Evolutionary conservation across 2,329 filamentous ascomycete genomes (phyloP), one percentile per base, ranked within the genome.

Genomic region (Graphiopsis chlorocephala): DNA sequence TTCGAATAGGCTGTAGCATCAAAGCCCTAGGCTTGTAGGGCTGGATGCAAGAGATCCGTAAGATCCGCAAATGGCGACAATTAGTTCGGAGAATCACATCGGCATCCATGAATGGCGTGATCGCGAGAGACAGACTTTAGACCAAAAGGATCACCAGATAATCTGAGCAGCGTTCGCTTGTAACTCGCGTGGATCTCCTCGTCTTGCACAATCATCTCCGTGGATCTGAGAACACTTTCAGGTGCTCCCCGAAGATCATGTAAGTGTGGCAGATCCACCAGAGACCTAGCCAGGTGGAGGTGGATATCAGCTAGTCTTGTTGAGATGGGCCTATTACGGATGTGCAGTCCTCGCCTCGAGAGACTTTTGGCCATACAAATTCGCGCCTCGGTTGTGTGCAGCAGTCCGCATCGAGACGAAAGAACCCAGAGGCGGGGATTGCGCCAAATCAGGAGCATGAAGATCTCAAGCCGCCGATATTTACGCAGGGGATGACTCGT

Each of bases 51-150:
- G n/a, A 45, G n/a, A 11, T 12, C n/a, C n/a, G 23, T 8, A 45
- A 45, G n/a, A 11, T 12, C n/a, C n/a, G 23, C n/a, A 45, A 10
- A 45, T 20, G 38, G n/a, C n/a, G n/a, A 20, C 3, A 20, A 45
- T 7, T n/a, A 20, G 8, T 23, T 7, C n/a, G 38, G 2, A 20
- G 12, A 7, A 20, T 1, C 8, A 45, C 8, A 4, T 20, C 10
- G 8, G 17, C 8, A 4, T 11, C 10, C 38, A 45, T 45, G 38
- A 45, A 45, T 10, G 8, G 23, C 2, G 4, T 45, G 8, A 10
- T 12, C 8, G 8, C n/a, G n/a, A 20, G 8, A 2, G 1, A 4
- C 12, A 1, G 8, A 4, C 4, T n/a, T 8, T 7, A 20, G 7
- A 20, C 23, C n/a, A n/a, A 45, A 3, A 45, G 4, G 38, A 4